phyloP scores from a whole-genome alignment of 805 yeast species.

The Pichia nakasei region DNA sequence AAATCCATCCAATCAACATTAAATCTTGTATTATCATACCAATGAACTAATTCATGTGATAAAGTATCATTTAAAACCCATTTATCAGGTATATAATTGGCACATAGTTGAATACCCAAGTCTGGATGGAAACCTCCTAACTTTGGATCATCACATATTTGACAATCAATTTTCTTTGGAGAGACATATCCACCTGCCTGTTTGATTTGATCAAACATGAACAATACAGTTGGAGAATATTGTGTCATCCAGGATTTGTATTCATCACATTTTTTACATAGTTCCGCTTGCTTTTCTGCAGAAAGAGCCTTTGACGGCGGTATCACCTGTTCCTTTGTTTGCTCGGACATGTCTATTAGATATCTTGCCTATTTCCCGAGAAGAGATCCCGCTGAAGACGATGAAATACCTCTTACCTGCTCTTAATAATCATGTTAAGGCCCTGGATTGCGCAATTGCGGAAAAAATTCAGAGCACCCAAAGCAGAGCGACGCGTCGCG shows the following conservation, averaged over 20 bases:
- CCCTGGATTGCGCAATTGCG: no score
- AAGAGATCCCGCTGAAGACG: no score
- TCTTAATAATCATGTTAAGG: no score
- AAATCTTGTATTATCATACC: conserved; percentile 84
- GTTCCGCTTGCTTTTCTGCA: conserved; percentile 15
- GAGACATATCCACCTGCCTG: conserved; percentile 48
- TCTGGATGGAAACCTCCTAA: conserved; percentile 95
- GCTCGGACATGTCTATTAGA: not conserved
- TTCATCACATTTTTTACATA: conserved; percentile 66
- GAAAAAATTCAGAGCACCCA: no score
- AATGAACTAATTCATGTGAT: conserved; percentile 89
- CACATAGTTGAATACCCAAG: conserved; percentile 77
- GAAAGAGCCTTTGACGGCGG: not conserved
- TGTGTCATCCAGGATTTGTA: conserved; percentile 71
- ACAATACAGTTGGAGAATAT: conserved; percentile 77
- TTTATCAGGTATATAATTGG: conserved; percentile 63
- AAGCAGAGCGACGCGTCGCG: no score
- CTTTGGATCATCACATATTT: conserved; percentile 69
- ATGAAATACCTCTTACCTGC: no score
- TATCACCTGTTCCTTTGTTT: not conserved
- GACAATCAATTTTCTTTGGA: conserved; percentile 58
- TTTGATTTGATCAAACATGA: conserved; percentile 76
- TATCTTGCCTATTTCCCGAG: no score
- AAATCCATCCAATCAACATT: conserved; percentile 78
- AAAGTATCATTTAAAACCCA: conserved; percentile 85